Percentiles rank a stretch among this genome's conserved stretches.
Conservation (phyloP, 2,329 filamentous ascomycete species). For the Pseudogymnoascus sp. region DNA sequence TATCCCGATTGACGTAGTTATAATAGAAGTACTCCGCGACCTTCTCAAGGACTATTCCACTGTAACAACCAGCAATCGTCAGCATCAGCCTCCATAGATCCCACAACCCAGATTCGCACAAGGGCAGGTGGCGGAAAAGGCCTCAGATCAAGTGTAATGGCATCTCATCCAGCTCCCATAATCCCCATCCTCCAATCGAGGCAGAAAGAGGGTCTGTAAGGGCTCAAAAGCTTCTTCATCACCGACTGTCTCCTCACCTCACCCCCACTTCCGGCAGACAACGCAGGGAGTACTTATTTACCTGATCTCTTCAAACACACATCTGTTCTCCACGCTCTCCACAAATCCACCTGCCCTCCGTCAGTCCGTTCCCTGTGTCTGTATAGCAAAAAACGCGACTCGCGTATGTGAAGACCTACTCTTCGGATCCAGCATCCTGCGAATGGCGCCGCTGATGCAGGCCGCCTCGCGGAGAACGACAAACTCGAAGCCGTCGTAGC, state of each 20-base stretch:
- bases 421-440: conserved; percentile 63
- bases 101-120: conserved; percentile 9
- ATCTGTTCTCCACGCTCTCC: conserved; percentile 57
- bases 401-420: conserved; percentile 37
- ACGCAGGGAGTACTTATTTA: conserved; percentile 31
- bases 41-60: conserved; percentile 67
- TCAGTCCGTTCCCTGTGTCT: conserved; percentile 7
- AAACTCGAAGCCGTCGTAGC: conserved; percentile 69
- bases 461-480: conserved; percentile 64
- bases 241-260: conserved; percentile 5
- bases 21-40: conserved; percentile 80
- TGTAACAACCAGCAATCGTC: conserved; percentile 30
- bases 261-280: not conserved
- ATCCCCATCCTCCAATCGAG: conserved; percentile 13
- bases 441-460: conserved; percentile 62
- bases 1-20: conserved; percentile 64
- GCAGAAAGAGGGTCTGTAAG: conserved; percentile 27
- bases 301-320: conserved; percentile 66
- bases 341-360: conserved; percentile 47
- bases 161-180: conserved; percentile 29
- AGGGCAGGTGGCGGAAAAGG: conserved; percentile 16
- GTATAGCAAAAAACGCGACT: conserved; percentile 15
- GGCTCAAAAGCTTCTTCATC: conserved; percentile 14
- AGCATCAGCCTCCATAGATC: conserved; percentile 4
- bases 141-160: conserved; percentile 60